Conservation (phyloP, 805 yeast genomes). For the Candida xiaguanensis region DNA sequence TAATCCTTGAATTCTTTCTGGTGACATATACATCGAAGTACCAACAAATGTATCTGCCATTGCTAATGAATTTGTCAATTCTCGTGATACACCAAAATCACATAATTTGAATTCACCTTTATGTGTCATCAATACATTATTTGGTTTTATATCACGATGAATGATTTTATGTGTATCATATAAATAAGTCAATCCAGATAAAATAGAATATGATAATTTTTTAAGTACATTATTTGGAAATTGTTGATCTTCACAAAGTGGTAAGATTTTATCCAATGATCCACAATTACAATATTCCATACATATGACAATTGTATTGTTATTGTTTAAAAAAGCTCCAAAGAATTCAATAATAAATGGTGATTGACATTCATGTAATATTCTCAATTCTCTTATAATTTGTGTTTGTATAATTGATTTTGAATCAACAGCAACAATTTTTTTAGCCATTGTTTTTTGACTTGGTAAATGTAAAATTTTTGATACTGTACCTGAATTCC, state of each 20-base stretch:
- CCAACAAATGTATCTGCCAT: conserved; percentile 97
- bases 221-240: conserved; percentile 65
- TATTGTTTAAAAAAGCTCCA: conserved; percentile 73
- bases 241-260: conserved; percentile 36
- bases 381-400: conserved; percentile 81
- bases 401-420: conserved; percentile 77
- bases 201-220: conserved; percentile 70
- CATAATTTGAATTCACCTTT: conserved; percentile 87
- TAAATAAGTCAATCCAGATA: conserved; percentile 76
- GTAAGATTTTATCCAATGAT: conserved; percentile 76
- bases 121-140: conserved; percentile 84
- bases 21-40: conserved; percentile 94
- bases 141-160: conserved; percentile 95
- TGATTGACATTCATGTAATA: conserved; percentile 84
- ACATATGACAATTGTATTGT: conserved; percentile 77
- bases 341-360: conserved; percentile 85
- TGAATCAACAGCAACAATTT: conserved; percentile 80
- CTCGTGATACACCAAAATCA: conserved; percentile 95
- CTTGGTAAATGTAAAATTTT: conserved; percentile 88
- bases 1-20: conserved; percentile 95
- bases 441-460: conserved; percentile 85
- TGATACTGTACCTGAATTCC: conserved; percentile 90
- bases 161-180: conserved; percentile 84
- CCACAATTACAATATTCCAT: conserved; percentile 98
- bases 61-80: conserved; percentile 79